phyloP scores from a whole-genome alignment of 306 rosid species.

The Pyrus communis region DNA sequence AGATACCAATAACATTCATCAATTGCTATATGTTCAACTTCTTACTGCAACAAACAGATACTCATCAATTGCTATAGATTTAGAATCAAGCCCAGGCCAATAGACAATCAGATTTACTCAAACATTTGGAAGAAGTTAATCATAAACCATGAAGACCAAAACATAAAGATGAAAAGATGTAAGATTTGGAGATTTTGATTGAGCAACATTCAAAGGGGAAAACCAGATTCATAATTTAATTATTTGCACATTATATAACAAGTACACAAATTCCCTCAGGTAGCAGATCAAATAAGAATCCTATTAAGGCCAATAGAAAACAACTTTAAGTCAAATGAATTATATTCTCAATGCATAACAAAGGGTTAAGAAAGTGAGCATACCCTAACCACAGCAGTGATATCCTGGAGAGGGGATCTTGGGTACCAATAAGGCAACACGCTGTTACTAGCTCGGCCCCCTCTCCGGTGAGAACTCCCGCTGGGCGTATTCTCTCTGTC shows the following conservation, averaged over 20 bases:
- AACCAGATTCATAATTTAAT: no score
- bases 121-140: background rate
- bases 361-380: background rate
- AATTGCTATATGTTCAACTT: background rate
- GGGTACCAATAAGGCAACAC: conserved; percentile 79
- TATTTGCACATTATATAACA: background rate
- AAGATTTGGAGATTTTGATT: background rate
- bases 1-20: background rate
- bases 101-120: background rate
- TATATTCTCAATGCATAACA: background rate
- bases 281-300: no score
- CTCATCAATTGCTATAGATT: background rate
- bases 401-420: conserved; percentile 62
- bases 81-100: background rate
- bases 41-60: background rate
- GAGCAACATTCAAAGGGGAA: background rate
- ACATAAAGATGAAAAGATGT: background rate
- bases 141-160: background rate
- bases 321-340: background rate
- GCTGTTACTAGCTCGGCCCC: conserved; percentile 27
- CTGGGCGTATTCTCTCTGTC: conserved; percentile 22
- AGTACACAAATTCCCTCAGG: background rate
- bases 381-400: conserved; percentile 57
- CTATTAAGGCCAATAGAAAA: background rate
- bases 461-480: conserved; percentile 20